A percentile compares a stretch with the other conserved stretches of the same genome.
Evolutionary conservation across 1,284 basidiomycete genomes (phyloP).

Genomic region (Cryptococcus sp.): DNA sequence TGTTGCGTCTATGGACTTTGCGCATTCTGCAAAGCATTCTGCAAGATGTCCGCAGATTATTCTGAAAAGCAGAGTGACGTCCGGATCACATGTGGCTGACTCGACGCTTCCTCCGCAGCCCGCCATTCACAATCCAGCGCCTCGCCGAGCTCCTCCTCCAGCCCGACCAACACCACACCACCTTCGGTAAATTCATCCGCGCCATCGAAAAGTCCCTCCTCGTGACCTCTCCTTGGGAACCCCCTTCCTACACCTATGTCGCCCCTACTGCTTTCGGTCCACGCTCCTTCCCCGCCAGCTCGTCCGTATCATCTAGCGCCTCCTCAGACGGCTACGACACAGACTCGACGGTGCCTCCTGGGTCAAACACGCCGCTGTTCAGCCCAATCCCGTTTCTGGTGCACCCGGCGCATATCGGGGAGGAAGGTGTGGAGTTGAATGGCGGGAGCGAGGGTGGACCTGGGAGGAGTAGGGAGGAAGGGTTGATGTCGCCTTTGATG

Average conservation of each 20-base stretch:
- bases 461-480: slow-evolving; percentile 20
- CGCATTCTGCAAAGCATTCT: no score
- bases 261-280: slow-evolving; percentile 8
- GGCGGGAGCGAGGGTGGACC: slow-evolving; percentile 4
- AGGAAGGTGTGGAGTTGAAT: slow-evolving; percentile 12
- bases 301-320: slow-evolving; percentile 53
- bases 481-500: slow-evolving; percentile 40
- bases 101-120: slow-evolving; percentile 44
- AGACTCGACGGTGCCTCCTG: slow-evolving; percentile 41
- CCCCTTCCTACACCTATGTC: slow-evolving; percentile 36
- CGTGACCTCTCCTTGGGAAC: slow-evolving; percentile 64
- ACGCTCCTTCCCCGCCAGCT: not conserved
- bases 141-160: slow-evolving; percentile 76
- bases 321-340: slow-evolving; percentile 15
- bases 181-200: slow-evolving; percentile 83
- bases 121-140: slow-evolving; percentile 90
- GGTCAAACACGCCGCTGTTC: slow-evolving; percentile 47
- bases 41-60: not conserved
- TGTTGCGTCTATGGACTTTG: slow-evolving; percentile 2
- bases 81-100: not conserved
- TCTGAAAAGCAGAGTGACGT: not conserved
- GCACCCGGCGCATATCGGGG: slow-evolving; percentile 13
- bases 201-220: slow-evolving; percentile 80
- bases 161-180: slow-evolving; percentile 69
- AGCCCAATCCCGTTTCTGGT: slow-evolving; percentile 49